Evolutionary conservation across 2,329 filamentous ascomycete species (phyloP).

Genomic region (Byssoonygena ceratinophila): DNA sequence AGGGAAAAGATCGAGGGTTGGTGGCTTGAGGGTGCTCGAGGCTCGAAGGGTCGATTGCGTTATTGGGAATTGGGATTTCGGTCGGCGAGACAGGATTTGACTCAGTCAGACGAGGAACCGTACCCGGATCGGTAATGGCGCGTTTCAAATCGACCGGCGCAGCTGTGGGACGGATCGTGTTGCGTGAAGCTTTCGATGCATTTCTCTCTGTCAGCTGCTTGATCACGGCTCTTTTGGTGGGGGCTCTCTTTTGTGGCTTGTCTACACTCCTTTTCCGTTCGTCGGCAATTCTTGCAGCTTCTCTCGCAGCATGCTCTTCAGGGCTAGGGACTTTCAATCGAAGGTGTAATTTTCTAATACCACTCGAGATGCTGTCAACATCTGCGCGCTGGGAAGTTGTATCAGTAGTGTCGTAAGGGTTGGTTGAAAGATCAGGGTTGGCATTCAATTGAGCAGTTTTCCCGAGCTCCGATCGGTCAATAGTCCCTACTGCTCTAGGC

Average conservation of each 20-base stretch:
- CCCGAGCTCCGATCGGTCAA: background rate
- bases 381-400: background rate
- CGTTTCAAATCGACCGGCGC: background rate
- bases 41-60: background rate
- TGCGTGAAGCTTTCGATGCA: background rate
- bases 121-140: background rate
- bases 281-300: constrained; percentile 37
- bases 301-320: constrained; percentile 47
- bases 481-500: background rate
- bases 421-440: background rate
- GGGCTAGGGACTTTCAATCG: constrained; percentile 49
- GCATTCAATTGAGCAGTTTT: background rate
- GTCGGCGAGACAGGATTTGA: constrained; percentile 2
- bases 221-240: background rate
- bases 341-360: constrained; percentile 45
- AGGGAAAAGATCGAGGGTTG: constrained; percentile 4
- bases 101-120: background rate
- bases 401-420: background rate
- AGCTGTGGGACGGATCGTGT: background rate
- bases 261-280: constrained; percentile 25
- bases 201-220: constrained; percentile 4
- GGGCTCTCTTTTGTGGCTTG: background rate
- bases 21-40: background rate
- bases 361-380: constrained; percentile 40
- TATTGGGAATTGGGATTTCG: background rate